Evolutionary conservation across 805 yeast species (phyloP).

Genomic region (Starmerella cellae): DNA sequence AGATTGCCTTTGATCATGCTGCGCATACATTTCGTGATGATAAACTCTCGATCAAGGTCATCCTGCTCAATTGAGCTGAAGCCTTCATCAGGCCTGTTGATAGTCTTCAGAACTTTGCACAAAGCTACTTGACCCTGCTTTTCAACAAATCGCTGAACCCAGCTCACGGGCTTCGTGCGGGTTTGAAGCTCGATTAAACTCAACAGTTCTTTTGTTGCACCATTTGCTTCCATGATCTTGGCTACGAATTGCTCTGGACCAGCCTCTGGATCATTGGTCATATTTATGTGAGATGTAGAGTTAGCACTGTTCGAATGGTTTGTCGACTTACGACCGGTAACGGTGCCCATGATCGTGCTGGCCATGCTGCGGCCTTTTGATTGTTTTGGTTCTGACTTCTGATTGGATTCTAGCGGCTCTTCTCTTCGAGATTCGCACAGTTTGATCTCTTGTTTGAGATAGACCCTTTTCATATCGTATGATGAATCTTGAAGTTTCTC

Average conservation of each 20-base stretch:
- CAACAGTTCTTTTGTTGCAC: conserved; percentile 54
- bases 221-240: conserved; percentile 48
- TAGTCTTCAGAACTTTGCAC: conserved; percentile 49
- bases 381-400: background rate
- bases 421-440: background rate
- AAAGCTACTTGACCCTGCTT: conserved; percentile 73
- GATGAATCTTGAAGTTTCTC: conserved; percentile 8
- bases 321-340: conserved; percentile 5
- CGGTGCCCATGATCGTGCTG: conserved; percentile 4
- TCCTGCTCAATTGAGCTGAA: conserved; percentile 26
- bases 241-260: conserved; percentile 64
- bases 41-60: conserved; percentile 55
- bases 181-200: conserved; percentile 81
- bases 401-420: background rate
- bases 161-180: conserved; percentile 72
- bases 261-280: background rate
- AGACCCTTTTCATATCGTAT: conserved; percentile 6
- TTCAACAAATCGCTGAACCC: conserved; percentile 65
- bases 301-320: background rate
- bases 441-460: conserved; percentile 10
- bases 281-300: background rate
- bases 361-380: conserved; percentile 5
- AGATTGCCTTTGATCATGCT: conserved; percentile 52
- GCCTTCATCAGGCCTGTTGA: conserved; percentile 28
- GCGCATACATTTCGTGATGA: conserved; percentile 63